Conservation (phyloP, 768 basidiomycete genomes). For the Serendipita vermifera region DNA sequence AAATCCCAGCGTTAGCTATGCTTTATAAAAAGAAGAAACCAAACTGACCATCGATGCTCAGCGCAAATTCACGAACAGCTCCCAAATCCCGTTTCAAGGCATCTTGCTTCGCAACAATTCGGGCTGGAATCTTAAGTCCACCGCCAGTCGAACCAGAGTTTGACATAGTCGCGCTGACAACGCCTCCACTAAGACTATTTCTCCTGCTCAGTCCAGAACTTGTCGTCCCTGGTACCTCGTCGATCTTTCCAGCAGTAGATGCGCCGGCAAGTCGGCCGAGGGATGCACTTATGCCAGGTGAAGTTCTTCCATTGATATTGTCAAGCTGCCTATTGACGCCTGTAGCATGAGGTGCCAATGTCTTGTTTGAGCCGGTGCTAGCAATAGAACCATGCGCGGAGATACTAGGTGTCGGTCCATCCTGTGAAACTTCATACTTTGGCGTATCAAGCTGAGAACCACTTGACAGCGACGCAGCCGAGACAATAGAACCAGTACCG, state of each 20-base stretch:
- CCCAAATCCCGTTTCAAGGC: conserved; percentile 61
- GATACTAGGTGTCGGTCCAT: neutral
- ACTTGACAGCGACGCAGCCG: neutral
- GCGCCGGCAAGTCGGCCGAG: neutral
- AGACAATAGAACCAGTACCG: neutral
- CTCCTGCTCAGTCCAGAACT: neutral
- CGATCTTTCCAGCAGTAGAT: conserved; percentile 1
- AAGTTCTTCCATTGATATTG: neutral
- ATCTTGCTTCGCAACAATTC: conserved; percentile 71
- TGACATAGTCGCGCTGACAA: neutral
- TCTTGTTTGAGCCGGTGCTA: neutral
- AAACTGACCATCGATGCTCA: conserved; percentile 63
- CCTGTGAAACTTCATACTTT: neutral
- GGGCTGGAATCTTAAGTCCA: conserved; percentile 10
- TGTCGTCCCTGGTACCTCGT: neutral
- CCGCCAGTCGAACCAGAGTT: neutral
- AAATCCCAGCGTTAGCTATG: neutral
- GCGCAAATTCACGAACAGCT: conserved; percentile 78
- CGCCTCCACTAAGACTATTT: neutral
- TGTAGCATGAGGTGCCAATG: neutral
- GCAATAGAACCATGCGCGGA: neutral
- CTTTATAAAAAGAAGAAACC: neutral
- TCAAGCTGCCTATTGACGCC: neutral
- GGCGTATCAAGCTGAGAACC: no score
- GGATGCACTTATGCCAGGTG: conserved; percentile 2